Evolutionary conservation across 2,329 filamentous ascomycete species (phyloP), one percentile per base, ranked within the genome.

Genomic region (Rutstroemia sp.): DNA sequence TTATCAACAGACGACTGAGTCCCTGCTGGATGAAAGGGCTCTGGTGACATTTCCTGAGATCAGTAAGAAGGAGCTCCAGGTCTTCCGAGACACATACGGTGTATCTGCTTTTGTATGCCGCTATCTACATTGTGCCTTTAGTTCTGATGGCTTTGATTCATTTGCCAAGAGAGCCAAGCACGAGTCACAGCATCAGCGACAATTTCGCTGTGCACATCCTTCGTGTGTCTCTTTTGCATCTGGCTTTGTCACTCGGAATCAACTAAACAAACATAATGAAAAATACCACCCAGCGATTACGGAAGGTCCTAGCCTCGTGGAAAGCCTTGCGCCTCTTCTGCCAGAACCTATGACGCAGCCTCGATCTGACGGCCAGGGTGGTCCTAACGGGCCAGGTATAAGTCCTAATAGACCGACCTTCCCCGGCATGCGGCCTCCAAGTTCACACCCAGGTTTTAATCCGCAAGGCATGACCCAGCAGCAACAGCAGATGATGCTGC

Each of bases 401-500:
- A 75, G 80, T 34, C 78, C 81, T 5, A 85, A 85, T 63, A 80
- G 77, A 27, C 82, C 83, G 67, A 72, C 73, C 16, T 89, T 88
- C 75, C 81, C 83, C 42, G 73, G 78, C 63, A 86, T 87, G 83
- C 79, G 83, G 44, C 85, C 85, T 8, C 85, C 85, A 10, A 86
- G 79, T 67, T 85, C 85, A 16, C 86, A 89, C 62, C 86, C 86
- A 0, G 75, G 74, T 39, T 75, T 75, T 19, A 73, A 71, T 9
- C 82, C 81, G 67, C 80, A 74, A 41, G 58, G 56, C 2, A 80
- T 79, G 66, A 82, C 86, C 74, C 83, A 76, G 51, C 70, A n/a
- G n/a, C n/a, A 72, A 23, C 68, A 72, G 21, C 74, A 76, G 72
- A 57, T 62, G 54, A 62, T 79, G 65, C 83, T 76, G 54, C 81